A percentile compares a stretch with the other conserved stretches of the same genome.
These are phyloP conservation scores for Globisporangium perplexum DNA, from an alignment of 352 stramenopile genomes.

Conservation along the genomic window DNA sequence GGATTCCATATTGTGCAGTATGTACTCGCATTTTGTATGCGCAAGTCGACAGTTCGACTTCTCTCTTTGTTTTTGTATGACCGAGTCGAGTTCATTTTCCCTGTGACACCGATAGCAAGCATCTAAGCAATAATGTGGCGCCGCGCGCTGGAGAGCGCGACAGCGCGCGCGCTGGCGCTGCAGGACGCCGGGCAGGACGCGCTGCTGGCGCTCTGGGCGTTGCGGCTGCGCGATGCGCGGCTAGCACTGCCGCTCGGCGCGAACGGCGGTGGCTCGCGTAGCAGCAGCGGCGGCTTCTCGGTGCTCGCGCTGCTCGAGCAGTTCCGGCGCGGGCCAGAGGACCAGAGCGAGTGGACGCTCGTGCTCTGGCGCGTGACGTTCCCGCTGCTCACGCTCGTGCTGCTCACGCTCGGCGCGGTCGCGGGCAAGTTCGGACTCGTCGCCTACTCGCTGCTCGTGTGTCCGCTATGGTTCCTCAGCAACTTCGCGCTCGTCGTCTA, in stretches of 20 bases:
- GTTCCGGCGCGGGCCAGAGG: slow-evolving; percentile 62
- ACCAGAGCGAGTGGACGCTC: slow-evolving; percentile 79
- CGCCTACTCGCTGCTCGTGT: slow-evolving; percentile 66
- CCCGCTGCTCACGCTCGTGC: slow-evolving; percentile 68
- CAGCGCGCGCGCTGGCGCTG: slow-evolving; percentile 7
- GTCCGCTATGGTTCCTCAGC: slow-evolving; percentile 73
- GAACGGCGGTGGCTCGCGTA: not conserved
- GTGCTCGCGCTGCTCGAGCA: slow-evolving; percentile 64
- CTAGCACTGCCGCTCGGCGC: not conserved
- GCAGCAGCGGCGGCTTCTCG: not conserved
- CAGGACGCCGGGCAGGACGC: slow-evolving; percentile 14
- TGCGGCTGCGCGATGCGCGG: slow-evolving; percentile 8
- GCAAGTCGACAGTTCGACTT: too few species aligned
- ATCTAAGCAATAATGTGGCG: too few species aligned
- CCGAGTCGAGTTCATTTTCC: not conserved
- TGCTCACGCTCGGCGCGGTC: slow-evolving; percentile 61
- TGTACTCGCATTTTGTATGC: too few species aligned
- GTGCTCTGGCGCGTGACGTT: slow-evolving; percentile 79
- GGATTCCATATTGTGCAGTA: too few species aligned
- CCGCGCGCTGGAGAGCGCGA: slow-evolving; percentile 15
- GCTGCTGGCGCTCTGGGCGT: slow-evolving; percentile 9
- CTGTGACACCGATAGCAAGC: too few species aligned
- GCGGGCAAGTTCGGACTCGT: slow-evolving; percentile 55
- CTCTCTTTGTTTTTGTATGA: not conserved
- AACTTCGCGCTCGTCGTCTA: slow-evolving; percentile 66